Evolutionary conservation across 75 land plant genomes (phyloP), one percentile per base, ranked within the genome.

Genomic region (Sequoiadendron giganteum): DNA sequence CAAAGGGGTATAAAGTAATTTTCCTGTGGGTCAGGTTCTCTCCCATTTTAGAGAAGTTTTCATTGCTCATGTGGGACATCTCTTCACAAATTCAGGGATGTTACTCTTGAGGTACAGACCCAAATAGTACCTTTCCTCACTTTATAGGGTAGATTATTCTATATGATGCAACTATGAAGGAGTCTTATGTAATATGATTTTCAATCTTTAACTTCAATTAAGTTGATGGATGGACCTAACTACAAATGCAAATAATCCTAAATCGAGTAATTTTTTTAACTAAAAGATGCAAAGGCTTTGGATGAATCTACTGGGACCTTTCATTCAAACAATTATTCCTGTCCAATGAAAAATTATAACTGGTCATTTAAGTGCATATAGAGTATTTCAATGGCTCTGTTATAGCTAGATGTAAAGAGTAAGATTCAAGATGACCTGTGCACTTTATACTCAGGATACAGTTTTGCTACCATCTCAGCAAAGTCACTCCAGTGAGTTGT

Each of bases 401-500:
- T 14, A 38, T 18, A 85, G 34, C 21, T 36, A 52, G n/a, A 54
- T 15, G 14, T 85, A 21, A 47, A 56, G n/a, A 54, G 4, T 14
- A 43, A 76, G 85, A 21, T 42, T 92, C 32, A 43, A 76, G 85
- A 21, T 73, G 92, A 94, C 96, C 93, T 93, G 39, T 93, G 94
- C 28, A 95, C 77, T 3, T 92, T 90, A 83, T 93, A 96, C 38
- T 95, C 90, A 14, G 99, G 99, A 85, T 90, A 95, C 49, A 97
- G 92, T 88, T 93, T 92, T 56, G 92, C 94, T 56, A 95, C 93
- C 78, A 90, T 93, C 1, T 94, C 95, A 42, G 91, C 94, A 87
- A 95, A 92, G 72, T 97, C 97, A 86, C 94, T 89, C 70, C 88
- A 93, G 87, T 95, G 99, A 83, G 90, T 55, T 42, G 93, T 92